These are phyloP conservation scores for Podila verticillata DNA, from an alignment of 192 early-diverging fungal genomes.

Conservation along the genomic window DNA sequence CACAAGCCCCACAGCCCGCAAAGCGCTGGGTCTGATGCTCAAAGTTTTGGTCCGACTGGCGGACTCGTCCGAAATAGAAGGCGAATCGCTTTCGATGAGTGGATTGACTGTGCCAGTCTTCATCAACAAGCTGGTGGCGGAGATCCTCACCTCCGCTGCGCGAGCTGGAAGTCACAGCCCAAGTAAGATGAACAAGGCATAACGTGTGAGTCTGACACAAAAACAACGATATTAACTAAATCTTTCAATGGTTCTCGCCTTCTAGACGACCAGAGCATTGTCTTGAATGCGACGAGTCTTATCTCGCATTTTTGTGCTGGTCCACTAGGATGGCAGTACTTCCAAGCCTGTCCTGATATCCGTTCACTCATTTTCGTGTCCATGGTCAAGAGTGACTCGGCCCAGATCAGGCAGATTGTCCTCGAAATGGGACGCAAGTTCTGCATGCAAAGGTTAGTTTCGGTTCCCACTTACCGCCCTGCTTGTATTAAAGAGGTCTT, in stretches of 20 bases:
- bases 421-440: conserved; percentile 44
- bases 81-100: background rate
- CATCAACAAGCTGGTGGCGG: conserved; percentile 29
- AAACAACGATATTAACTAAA: background rate
- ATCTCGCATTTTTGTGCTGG: conserved; percentile 45
- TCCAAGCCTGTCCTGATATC: conserved; percentile 32
- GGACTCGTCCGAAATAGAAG: conserved; percentile 13
- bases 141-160: conserved; percentile 41
- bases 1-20: conserved; percentile 22
- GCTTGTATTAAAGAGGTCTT: background rate
- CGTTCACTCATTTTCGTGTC: conserved; percentile 41
- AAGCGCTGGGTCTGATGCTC: conserved; percentile 35
- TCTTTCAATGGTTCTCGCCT: background rate
- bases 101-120: conserved; percentile 33
- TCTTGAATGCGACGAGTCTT: conserved; percentile 40
- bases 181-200: conserved; percentile 6
- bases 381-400: conserved; percentile 49
- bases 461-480: background rate
- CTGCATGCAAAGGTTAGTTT: conserved; percentile 17
- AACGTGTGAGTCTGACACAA: background rate
- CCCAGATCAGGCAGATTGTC: conserved; percentile 39
- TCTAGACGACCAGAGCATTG: conserved; percentile 45
- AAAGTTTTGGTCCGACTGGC: conserved; percentile 43
- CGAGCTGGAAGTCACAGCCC: conserved; percentile 17
- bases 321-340: conserved; percentile 33